These are phyloP conservation scores for Zangia roseola DNA, from an alignment of 768 basidiomycete species.

Conservation along the genomic window DNA sequence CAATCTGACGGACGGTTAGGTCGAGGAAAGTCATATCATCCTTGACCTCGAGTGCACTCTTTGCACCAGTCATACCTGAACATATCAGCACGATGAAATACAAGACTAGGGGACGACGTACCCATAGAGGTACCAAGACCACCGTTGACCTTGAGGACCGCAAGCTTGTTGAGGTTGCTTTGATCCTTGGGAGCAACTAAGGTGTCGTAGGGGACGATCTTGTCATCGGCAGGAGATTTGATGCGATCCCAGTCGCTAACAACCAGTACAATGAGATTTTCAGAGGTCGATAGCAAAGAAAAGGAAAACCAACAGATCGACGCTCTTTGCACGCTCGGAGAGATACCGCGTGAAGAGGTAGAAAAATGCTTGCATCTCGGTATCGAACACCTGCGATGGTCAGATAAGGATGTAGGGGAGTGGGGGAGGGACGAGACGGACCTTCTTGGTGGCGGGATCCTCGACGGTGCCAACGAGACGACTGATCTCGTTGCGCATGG, in stretches of 20 bases:
- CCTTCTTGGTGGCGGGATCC: constrained; percentile 82
- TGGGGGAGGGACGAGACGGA: constrained; percentile 27
- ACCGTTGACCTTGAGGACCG: constrained; percentile 78
- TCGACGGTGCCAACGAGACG: constrained; percentile 85
- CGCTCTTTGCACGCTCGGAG: constrained; percentile 61
- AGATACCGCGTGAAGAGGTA: constrained; percentile 80
- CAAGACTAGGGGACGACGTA: constrained; percentile 11
- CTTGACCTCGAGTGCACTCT: constrained; percentile 73
- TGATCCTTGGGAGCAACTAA: constrained; percentile 46
- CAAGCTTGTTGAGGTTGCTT: constrained; percentile 61
- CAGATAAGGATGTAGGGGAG: constrained; percentile 17
- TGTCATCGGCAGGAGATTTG: constrained; percentile 60
- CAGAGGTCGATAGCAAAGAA: constrained; percentile 11
- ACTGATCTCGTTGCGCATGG: constrained; percentile 98
- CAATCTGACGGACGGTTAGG: constrained; percentile 60
- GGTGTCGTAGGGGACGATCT: constrained; percentile 59
- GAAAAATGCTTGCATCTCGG: constrained; percentile 86
- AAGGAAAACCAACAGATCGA: constrained; percentile 58
- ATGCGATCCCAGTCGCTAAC: constrained; percentile 44
- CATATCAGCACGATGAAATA: constrained; percentile 1
- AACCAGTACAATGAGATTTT: background rate
- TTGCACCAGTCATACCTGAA: constrained; percentile 58
- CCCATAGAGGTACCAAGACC: constrained; percentile 70
- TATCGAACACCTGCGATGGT: constrained; percentile 58
- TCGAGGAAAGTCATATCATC: constrained; percentile 73